These are phyloP conservation scores for Haplographium delicatum DNA, from an alignment of 495 filamentous ascomycete species.

Conservation along the genomic window DNA sequence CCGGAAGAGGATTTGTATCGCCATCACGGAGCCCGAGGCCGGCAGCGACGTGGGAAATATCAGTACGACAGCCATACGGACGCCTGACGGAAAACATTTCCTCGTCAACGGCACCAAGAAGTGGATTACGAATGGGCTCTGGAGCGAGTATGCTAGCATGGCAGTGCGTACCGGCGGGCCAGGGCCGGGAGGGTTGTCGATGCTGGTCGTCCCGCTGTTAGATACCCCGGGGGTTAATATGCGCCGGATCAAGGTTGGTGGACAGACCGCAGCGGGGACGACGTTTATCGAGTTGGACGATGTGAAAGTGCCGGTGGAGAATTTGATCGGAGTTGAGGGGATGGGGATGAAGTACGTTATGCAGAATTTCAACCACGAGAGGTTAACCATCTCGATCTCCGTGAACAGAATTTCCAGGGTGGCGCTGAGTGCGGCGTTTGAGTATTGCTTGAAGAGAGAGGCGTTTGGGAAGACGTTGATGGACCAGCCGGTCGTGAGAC, in stretches of 20 bases:
- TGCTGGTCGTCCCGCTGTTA: conserved; percentile 64
- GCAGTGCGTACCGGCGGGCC: conserved; percentile 71
- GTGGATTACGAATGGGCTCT: conserved; percentile 77
- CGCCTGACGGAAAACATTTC: conserved; percentile 58
- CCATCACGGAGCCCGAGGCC: conserved; percentile 71
- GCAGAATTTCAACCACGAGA: conserved; percentile 83
- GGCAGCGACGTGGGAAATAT: conserved; percentile 71
- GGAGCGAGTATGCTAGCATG: conserved; percentile 66
- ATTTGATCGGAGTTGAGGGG: conserved; percentile 67
- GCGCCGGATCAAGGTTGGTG: conserved; percentile 57
- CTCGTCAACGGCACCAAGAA: conserved; percentile 75
- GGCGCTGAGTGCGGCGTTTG: conserved; percentile 58
- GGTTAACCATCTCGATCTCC: conserved; percentile 58
- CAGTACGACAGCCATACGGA: conserved; percentile 59
- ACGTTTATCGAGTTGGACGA: conserved; percentile 75
- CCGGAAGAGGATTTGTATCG: conserved; percentile 63
- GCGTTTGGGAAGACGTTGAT: conserved; percentile 69
- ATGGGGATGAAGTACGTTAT: conserved; percentile 71
- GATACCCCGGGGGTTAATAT: conserved; percentile 56
- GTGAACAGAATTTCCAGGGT: conserved; percentile 59
- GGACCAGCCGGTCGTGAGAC: conserved; percentile 68
- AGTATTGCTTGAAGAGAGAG: conserved; percentile 65
- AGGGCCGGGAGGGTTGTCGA: conserved; percentile 54
- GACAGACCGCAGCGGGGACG: conserved; percentile 58
- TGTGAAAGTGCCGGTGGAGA: conserved; percentile 55